Evolutionary conservation across 2,329 filamentous ascomycete genomes (phyloP), one percentile per base, ranked within the genome.

Genomic region (Xylariaceae sp.): DNA sequence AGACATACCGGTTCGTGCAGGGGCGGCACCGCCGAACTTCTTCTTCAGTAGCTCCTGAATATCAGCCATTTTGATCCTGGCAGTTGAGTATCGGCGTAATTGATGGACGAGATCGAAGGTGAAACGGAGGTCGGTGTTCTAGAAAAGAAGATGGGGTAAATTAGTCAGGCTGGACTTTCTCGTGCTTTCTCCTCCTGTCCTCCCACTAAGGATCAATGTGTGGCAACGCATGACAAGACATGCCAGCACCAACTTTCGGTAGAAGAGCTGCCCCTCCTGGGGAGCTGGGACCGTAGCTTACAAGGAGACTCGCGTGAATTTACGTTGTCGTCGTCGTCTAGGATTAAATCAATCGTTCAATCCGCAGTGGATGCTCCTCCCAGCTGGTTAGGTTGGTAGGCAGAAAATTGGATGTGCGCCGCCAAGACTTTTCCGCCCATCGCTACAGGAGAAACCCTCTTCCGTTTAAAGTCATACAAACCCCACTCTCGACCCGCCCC

Each of bases 31-130:
- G 26, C 59, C 59, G 40, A 61, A 61, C 56, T 61, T 61, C 57
- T 56, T 54, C 41, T 60, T 57, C 12, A 69, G 51, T 43, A 73
- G 67, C 38, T 61, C 57, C 41, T 69, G 66, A 5, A 72, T 24
- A 35, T 74, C 64, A 43, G 56, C 55, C 59, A 61, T 32, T 15
- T 35, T 30, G 39, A 40, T 44, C 17, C 33, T 40, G 34, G 41
- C 26, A 27, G 34, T 26, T 35, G 36, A 38, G n/a, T n/a, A n/a
- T n/a, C n/a, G n/a, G 17, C 34, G 37, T 17, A 21, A 34, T 30
- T 29, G 35, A 29, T 28, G 30, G 30, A 31, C 31, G 29, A 29
- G 41, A 34, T 41, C 38, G 38, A 35, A 36, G 41, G 41, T 40
- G 39, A 46, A 7, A 24, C 11, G n/a, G 11, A 24, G 21, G 6